Base-by-base conservation (phyloP, 805 yeast species). In the Saccharomycopsis amapae region DNA sequence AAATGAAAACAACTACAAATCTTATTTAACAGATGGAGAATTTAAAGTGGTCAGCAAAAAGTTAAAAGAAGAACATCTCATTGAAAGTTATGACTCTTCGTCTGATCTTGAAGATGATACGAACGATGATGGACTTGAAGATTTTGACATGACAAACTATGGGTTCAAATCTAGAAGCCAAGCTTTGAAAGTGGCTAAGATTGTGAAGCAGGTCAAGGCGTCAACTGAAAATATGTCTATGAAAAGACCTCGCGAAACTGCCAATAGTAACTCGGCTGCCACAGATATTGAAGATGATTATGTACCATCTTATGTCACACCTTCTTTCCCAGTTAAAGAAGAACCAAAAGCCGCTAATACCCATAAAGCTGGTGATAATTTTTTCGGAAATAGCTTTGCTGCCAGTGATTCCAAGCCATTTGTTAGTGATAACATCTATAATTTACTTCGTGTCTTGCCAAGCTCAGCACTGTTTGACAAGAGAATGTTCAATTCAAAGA, bases 371-470 rank as follows among this genome's bases (percentile, higher is more conserved):
- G 35, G 15, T 7, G n/a, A 13, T 18, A 36, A 23, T 3, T 22
- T 30, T 23, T 24, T 5, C 19, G 31, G 20, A n/a, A 23, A 24
- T 6, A 25, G 24, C 5, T 6, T 22, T 5, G 33, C 7, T 18
- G 39, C 31, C 38, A 41, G 44, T 1, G 46, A 41, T 7, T 18
- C 24, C 5, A 46, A 32, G 35, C 59, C 59, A 38, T 60, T 53
- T 45, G 61, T 66, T 30, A 55, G 67, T 44, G 72, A 66, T 61
- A 73, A 68, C 47, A 57, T 72, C 20, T 72, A 71, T 56, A 73
- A 73, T 40, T 58, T 81, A 35, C 61, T 81, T 38, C 65, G 80
- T 44, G 67, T 72, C 2, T 66, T 83, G 38, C 90, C 90, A 7
- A 76, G 75, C 46, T 71, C 82, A 0, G 67, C 74, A 1, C 71